phyloP scores from a whole-genome alignment of 2,329 filamentous ascomycete genomes.

The Basipetospora chlamydospora region DNA sequence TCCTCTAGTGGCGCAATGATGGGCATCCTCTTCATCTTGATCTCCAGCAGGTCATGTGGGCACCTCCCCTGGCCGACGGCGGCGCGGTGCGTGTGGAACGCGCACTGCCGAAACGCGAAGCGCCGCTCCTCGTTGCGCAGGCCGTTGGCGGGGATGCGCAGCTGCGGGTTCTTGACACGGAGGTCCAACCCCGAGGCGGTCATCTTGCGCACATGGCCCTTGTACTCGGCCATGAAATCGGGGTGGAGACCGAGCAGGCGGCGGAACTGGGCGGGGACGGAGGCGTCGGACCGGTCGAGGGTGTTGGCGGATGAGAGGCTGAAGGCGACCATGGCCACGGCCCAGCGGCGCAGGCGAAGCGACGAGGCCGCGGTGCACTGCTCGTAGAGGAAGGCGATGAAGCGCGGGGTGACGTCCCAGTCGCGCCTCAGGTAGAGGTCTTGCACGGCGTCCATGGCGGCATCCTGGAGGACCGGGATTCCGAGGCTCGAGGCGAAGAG shows the following conservation, averaged over 20 bases:
- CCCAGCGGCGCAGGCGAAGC: slow-evolving; percentile 41
- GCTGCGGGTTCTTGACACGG: slow-evolving; percentile 45
- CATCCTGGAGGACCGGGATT: slow-evolving; percentile 36
- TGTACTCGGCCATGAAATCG: slow-evolving; percentile 35
- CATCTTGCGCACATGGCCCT: slow-evolving; percentile 37
- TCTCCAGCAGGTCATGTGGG: slow-evolving; percentile 22
- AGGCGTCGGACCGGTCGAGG: slow-evolving; percentile 13
- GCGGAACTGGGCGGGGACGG: slow-evolving; percentile 21
- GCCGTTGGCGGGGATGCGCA: slow-evolving; percentile 40
- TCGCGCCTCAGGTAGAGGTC: slow-evolving; percentile 43
- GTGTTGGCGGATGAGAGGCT: slow-evolving; percentile 21
- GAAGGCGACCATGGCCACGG: slow-evolving; percentile 47
- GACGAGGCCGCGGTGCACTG: slow-evolving; percentile 33
- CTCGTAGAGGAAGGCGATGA: slow-evolving; percentile 38
- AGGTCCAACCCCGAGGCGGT: slow-evolving; percentile 32
- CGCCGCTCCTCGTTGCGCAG: slow-evolving; percentile 40
- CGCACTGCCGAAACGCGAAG: slow-evolving; percentile 47
- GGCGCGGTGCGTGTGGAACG: slow-evolving; percentile 43
- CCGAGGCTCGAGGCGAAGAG: slow-evolving; percentile 39
- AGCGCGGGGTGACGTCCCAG: slow-evolving; percentile 39
- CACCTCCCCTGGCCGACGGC: slow-evolving; percentile 39
- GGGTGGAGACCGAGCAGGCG: slow-evolving; percentile 27
- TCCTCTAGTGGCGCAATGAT: not conserved
- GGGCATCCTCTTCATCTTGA: slow-evolving; percentile 3
- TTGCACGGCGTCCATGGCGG: slow-evolving; percentile 42